Evolutionary conservation across 257 asterid genomes (phyloP).

Genomic region (Jasminum sambac): DNA sequence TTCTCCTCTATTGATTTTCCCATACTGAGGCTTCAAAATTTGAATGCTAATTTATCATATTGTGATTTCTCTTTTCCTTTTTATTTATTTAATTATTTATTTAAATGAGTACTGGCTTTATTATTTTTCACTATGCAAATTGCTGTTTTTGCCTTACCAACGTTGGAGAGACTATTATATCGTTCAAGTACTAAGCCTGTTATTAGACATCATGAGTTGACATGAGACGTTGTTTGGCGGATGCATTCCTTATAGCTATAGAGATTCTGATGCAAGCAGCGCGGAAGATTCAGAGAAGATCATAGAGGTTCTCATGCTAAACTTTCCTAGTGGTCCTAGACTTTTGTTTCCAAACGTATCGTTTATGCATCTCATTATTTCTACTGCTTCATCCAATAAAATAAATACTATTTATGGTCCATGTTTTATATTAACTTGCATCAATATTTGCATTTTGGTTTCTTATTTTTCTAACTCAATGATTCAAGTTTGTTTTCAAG

Average conservation of each 20-base stretch:
- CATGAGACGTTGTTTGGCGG: conserved; percentile 18
- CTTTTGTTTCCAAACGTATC: conserved; percentile 37
- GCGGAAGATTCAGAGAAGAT: conserved; percentile 23
- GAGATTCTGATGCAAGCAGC: conserved; percentile 10
- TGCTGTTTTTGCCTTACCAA: conserved; percentile 96
- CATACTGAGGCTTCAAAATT: no score
- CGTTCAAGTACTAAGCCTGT: conserved; percentile 91
- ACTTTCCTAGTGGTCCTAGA: conserved; percentile 38
- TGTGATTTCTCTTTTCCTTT: no score
- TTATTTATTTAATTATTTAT: no score
- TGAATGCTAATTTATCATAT: no score
- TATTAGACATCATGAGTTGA: conserved; percentile 39
- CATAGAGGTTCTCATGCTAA: conserved; percentile 40
- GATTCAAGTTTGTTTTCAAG: no score
- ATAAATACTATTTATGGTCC: neutral
- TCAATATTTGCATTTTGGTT: neutral
- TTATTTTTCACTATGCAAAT: conserved; percentile 52
- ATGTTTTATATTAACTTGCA: neutral
- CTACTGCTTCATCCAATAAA: neutral
- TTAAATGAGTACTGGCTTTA: conserved; percentile 24
- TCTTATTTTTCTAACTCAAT: neutral
- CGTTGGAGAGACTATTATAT: conserved; percentile 80
- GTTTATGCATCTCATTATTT: neutral
- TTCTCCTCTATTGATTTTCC: no score
- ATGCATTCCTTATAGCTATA: conserved; percentile 38